Percentiles rank a stretch among this genome's conserved stretches.
Conservation (phyloP, 352 stramenopile species). For the Globisporangium canariense region DNA sequence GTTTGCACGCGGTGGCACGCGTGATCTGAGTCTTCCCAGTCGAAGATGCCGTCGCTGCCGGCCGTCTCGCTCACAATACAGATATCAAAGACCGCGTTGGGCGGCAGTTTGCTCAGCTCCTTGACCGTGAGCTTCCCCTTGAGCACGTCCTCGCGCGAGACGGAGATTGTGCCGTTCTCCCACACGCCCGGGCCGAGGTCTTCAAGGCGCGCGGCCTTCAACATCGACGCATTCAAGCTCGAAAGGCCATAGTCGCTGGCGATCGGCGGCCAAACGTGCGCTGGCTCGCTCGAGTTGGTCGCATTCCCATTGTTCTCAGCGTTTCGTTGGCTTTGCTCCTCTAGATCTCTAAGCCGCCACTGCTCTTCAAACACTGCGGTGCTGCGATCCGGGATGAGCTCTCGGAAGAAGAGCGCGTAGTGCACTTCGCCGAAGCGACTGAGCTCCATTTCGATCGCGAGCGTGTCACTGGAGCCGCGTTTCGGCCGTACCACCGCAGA, state of each 20-base stretch:
- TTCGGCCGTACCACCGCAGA: conserved; percentile 28
- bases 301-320: conserved; percentile 4
- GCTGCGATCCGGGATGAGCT: conserved; percentile 37
- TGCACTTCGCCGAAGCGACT: conserved; percentile 67
- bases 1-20: conserved; percentile 54
- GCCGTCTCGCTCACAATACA: conserved; percentile 73
- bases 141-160: conserved; percentile 66
- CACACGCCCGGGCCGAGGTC: conserved; percentile 61
- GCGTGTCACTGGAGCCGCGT: conserved; percentile 36
- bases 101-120: conserved; percentile 54
- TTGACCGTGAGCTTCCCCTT: conserved; percentile 49
- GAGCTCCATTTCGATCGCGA: conserved; percentile 54
- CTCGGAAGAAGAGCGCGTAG: conserved; percentile 72
- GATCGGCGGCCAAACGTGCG: conserved; percentile 42
- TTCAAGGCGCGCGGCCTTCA: conserved; percentile 57
- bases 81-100: conserved; percentile 70
- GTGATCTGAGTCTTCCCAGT: conserved; percentile 27
- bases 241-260: conserved; percentile 42
- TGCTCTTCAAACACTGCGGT: conserved; percentile 12
- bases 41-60: conserved; percentile 63
- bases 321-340: conserved; percentile 16
- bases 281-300: conserved; percentile 18
- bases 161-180: conserved; percentile 69
- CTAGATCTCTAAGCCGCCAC: not conserved
- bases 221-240: conserved; percentile 33